Evolutionary conservation across 176 grass and related monocot genomes (phyloP), one percentile per base, ranked within the genome.

Genomic region (Cenchrus purpureus): DNA sequence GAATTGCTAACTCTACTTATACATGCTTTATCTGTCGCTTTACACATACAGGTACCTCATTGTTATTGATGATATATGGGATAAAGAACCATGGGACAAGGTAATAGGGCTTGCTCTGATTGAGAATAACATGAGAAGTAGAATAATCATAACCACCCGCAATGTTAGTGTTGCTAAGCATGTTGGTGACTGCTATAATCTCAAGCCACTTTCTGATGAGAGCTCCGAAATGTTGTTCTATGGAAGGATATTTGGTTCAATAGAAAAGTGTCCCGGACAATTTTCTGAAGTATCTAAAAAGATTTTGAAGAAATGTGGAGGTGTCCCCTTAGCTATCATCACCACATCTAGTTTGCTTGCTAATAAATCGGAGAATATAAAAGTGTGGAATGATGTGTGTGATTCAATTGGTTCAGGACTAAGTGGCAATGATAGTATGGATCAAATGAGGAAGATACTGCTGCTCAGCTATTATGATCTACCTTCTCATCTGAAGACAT

Each of bases 61-160:
- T 64, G 61, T 64, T 64, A 64, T 64, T 52, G 51, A 52, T 25
- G 61, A 64, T 29, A 64, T 64, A 29, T 64, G 61, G 61, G 61
- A 64, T 31, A 4, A 29, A 3, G 25, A 10, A 12, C n/a, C 61
- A 29, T 64, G 61, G 61, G 28, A 29, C 13, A 52, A 52, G 22
- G 28, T 12, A 64, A 28, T 64, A 11, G 4, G 51, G 12, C 51
- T 13, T 13, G 51, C 12, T 44, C 7, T 68, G 7, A 42, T 15
- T 8, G 7, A 68, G 37, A 68, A 43, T 43, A 20, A 20, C 7
- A 68, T 1, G 8, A 17, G 66, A 44, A 68, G 64, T 66, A 34
- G 66, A 68, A 68, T 68, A 68, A 68, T 68, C 34, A 44, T 8
- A 20, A 68, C 66, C 40, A 68, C 66, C 15, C 66, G 37, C 7